phyloP scores from a whole-genome alignment of 495 filamentous ascomycete species.

The Cercophora sp. region DNA sequence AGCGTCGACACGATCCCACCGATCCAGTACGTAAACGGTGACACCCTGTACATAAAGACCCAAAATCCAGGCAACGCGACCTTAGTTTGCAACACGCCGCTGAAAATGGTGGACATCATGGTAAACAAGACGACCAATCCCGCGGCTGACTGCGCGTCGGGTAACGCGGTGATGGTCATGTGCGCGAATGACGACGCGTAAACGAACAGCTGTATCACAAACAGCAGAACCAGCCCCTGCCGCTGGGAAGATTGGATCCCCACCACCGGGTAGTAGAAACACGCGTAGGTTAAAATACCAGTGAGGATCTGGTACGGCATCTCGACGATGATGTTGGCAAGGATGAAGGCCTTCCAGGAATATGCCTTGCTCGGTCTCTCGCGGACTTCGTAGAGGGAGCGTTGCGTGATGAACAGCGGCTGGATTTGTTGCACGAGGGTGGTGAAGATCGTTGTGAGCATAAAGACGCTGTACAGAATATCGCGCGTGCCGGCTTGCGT shows the following conservation, averaged over 20 bases:
- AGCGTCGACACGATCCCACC: slow-evolving; percentile 51
- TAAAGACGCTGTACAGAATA: slow-evolving; percentile 66
- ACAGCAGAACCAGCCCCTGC: slow-evolving; percentile 57
- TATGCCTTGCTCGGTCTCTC: slow-evolving; percentile 69
- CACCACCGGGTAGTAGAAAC: slow-evolving; percentile 64
- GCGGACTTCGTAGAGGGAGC: slow-evolving; percentile 65
- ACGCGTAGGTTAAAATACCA: slow-evolving; percentile 54
- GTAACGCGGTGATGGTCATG: slow-evolving; percentile 62
- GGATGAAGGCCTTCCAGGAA: slow-evolving; percentile 67
- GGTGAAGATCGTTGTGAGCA: slow-evolving; percentile 62
- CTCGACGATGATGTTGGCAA: slow-evolving; percentile 66
- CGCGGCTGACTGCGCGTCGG: slow-evolving; percentile 58
- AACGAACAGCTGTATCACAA: slow-evolving; percentile 52
- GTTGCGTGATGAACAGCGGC: slow-evolving; percentile 62
- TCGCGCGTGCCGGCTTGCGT: slow-evolving; percentile 60
- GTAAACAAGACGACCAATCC: slow-evolving; percentile 60
- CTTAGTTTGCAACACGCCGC: slow-evolving; percentile 38
- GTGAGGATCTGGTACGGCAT: slow-evolving; percentile 65
- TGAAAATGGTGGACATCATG: slow-evolving; percentile 58
- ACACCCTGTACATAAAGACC: slow-evolving; percentile 69
- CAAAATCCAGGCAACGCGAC: slow-evolving; percentile 60
- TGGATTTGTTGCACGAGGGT: slow-evolving; percentile 65
- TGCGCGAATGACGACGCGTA: slow-evolving; percentile 62
- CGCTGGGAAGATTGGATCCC: slow-evolving; percentile 45
- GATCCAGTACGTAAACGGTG: slow-evolving; percentile 63